Evolutionary conservation across 257 asterid species (phyloP).

Genomic region (Handroanthus guayacan): DNA sequence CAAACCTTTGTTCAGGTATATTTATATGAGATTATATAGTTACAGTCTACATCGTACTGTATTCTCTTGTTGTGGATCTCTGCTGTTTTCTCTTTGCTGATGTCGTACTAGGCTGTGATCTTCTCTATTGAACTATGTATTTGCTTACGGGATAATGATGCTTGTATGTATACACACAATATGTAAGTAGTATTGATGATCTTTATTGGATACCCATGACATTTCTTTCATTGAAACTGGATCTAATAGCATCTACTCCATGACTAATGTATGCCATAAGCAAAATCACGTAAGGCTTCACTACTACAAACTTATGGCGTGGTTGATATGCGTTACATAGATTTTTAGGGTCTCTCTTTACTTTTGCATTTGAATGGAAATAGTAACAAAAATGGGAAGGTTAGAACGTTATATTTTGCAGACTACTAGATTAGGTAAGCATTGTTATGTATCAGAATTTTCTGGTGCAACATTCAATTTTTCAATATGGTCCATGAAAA

Average conservation of each 20-base stretch:
- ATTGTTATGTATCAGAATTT: background rate
- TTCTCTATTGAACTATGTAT: background rate
- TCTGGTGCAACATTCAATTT: slow-evolving; percentile 23
- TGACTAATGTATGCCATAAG: slow-evolving; percentile 12
- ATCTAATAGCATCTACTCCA: slow-evolving; percentile 4
- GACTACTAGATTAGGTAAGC: background rate
- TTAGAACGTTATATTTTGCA: slow-evolving; percentile 4
- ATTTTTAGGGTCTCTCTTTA: slow-evolving; percentile 5
- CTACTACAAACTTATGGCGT: background rate
- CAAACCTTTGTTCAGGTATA: slow-evolving; percentile 58
- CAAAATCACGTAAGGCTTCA: slow-evolving; percentile 10
- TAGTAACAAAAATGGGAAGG: background rate
- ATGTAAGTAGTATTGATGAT: background rate
- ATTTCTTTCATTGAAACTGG: background rate
- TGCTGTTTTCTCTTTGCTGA: slow-evolving; percentile 33
- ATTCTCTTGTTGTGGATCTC: slow-evolving; percentile 13
- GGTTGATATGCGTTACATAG: background rate
- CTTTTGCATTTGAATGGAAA: slow-evolving; percentile 11
- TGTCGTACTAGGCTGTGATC: background rate
- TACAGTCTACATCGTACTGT: background rate
- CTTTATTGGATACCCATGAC: slow-evolving; percentile 5
- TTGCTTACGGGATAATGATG: slow-evolving; percentile 3
- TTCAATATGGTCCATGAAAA: background rate
- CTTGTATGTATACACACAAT: background rate
- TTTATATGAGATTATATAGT: slow-evolving; percentile 14